Evolutionary conservation across 768 basidiomycete species (phyloP), one percentile per base, ranked within the genome.

Genomic region (Termitomyces heimii): DNA sequence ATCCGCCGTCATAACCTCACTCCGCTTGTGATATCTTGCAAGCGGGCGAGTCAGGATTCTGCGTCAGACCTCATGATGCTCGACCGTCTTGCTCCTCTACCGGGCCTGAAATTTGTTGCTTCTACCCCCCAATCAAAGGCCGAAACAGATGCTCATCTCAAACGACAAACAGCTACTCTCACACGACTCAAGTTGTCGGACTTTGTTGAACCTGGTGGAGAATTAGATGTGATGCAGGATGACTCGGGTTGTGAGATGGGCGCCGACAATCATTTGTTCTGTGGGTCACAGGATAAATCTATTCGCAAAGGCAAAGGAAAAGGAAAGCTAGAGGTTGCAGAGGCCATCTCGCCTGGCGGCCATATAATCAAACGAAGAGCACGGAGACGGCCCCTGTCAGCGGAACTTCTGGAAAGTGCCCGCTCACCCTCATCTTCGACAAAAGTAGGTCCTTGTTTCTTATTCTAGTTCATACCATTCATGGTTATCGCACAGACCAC

Each of bases 361-460:
- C 89, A 89, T 68, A 74, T 92, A 55, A 80, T 77, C 39, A 91
- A 92, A 69, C 78, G 88, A 55, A 82, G 89, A 12, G 89, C 88
- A 1, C 82, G 86, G 12, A 83, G 86, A 28, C 77, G 88, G 52
- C 89, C 88, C 2, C 75, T 89, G 14, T 90, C 89, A 20, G 69
- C 79, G 28, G 86, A 88, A 65, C 71, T 89, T 46, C 74, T 83
- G 18, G 79, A 84, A 67, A 78, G 78, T 60, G 68, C 74, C 54
- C 73, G 71, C 54, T 73, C 75, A 16, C 74, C 77, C 1, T 65
- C 75, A 32, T 81, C 83, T 39, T 76, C 76, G 43, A 68, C 57
- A 34, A 72, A 71, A 62, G 78, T 77, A 68, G 64, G 74, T 70
- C 34, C 35, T 56, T 12, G 34, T 44, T 16, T 39, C 49, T 26